These are phyloP conservation scores for Penicillium longicatenatum DNA, from an alignment of 495 filamentous ascomycete species.

Conservation along the genomic window DNA sequence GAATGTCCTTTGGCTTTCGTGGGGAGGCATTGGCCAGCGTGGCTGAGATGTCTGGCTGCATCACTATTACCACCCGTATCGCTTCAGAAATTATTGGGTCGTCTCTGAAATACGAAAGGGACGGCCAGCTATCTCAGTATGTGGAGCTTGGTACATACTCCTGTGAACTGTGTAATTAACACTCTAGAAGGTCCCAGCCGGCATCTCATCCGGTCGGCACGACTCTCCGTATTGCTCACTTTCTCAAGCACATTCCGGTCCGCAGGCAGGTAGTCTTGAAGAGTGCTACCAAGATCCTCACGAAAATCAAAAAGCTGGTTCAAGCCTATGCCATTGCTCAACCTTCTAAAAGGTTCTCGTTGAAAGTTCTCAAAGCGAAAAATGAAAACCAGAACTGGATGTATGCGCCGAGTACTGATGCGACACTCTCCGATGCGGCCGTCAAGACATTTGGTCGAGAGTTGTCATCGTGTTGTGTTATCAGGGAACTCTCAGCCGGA, in stretches of 20 bases:
- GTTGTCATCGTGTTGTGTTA: conserved; percentile 55
- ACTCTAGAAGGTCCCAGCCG: conserved; percentile 38
- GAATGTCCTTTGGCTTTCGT: conserved; percentile 79
- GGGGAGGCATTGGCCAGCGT: conserved; percentile 84
- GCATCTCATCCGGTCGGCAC: conserved; percentile 76
- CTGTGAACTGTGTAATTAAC: no score
- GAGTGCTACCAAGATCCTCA: conserved; percentile 59
- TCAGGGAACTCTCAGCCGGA: conserved; percentile 33
- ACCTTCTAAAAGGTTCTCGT: conserved; percentile 60
- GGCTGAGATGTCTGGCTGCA: conserved; percentile 62
- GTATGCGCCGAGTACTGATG: conserved; percentile 63
- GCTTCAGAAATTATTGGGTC: conserved; percentile 69
- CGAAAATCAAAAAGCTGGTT: conserved; percentile 66
- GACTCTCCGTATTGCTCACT: conserved; percentile 65
- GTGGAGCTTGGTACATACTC: background rate
- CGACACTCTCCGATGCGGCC: conserved; percentile 63
- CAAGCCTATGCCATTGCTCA: conserved; percentile 77
- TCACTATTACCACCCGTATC: conserved; percentile 71
- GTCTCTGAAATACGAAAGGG: conserved; percentile 49
- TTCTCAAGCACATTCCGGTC: conserved; percentile 75
- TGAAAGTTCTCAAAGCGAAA: conserved; percentile 68
- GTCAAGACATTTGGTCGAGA: conserved; percentile 71
- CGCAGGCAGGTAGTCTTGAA: conserved; percentile 67
- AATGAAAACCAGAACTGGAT: conserved; percentile 65
- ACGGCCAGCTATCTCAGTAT: conserved; percentile 53